Conservation (phyloP, 371 early-diverging fungal species). For the Blakeslea trispora region DNA sequence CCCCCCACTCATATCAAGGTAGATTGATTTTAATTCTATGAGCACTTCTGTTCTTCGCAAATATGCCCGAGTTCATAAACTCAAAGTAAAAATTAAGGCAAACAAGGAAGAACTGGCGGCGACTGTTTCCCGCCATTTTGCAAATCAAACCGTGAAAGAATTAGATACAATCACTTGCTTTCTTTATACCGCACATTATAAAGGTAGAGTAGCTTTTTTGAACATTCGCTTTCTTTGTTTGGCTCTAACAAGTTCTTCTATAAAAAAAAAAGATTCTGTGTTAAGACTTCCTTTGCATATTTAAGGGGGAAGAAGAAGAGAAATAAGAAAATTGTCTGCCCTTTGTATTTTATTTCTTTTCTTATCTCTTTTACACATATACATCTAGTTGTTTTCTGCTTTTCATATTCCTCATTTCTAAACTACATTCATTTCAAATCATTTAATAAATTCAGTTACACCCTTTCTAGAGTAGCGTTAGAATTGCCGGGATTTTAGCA, state of each 20-base stretch:
- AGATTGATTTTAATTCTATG: slow-evolving; percentile 53
- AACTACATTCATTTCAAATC: no score
- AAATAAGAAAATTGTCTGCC: background rate
- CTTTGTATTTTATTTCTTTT: background rate
- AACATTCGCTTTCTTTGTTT: background rate
- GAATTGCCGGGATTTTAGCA: no score
- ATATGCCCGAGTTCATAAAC: slow-evolving; percentile 48
- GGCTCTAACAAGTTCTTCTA: background rate
- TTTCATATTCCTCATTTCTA: no score
- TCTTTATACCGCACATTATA: slow-evolving; percentile 49
- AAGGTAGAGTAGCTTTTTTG: slow-evolving; percentile 28
- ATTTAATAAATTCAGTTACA: no score
- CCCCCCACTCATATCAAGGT: background rate
- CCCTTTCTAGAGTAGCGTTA: no score
- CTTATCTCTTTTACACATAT: background rate
- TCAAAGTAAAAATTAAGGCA: slow-evolving; percentile 30
- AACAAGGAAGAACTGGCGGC: slow-evolving; percentile 52
- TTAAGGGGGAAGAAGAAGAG: slow-evolving; percentile 8
- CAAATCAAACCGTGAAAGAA: slow-evolving; percentile 51
- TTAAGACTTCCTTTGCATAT: slow-evolving; percentile 38
- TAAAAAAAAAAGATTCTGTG: slow-evolving; percentile 27
- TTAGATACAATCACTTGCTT: slow-evolving; percentile 53
- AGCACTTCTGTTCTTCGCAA: slow-evolving; percentile 43
- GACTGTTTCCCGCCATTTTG: slow-evolving; percentile 52
- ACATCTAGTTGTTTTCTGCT: no score